Conservation (phyloP, 2,329 filamentous ascomycete species). For the Camptophora hylomeconis region DNA sequence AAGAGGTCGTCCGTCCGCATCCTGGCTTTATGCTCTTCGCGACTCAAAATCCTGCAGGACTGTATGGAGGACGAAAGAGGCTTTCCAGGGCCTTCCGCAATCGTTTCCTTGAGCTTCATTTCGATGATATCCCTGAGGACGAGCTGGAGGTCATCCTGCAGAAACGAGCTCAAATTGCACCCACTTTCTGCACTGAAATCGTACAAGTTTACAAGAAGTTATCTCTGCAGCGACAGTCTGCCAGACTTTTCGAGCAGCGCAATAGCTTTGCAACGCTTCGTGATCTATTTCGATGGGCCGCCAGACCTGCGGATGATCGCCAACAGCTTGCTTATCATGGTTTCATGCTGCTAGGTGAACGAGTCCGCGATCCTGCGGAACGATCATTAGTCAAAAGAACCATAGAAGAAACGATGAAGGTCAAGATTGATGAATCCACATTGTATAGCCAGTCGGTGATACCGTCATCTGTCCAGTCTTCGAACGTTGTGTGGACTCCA, state of each 20-base stretch:
- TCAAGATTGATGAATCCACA: conserved; percentile 58
- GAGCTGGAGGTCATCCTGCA: conserved; percentile 88
- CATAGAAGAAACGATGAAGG: conserved; percentile 83
- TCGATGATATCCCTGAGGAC: conserved; percentile 92
- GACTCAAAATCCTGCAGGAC: conserved; percentile 87
- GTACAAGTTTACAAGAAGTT: conserved; percentile 90
- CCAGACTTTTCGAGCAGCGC: conserved; percentile 87
- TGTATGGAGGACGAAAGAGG: conserved; percentile 90
- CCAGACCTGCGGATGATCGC: conserved; percentile 69
- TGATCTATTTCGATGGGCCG: conserved; percentile 91
- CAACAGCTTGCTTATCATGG: conserved; percentile 85
- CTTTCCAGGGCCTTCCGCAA: conserved; percentile 93
- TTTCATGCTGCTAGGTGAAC: conserved; percentile 90
- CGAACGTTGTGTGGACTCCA: conserved; percentile 72
- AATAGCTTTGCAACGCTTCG: conserved; percentile 92
- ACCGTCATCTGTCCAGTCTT: conserved; percentile 22
- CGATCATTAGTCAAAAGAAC: conserved; percentile 70
- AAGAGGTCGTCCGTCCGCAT: conserved; percentile 83
- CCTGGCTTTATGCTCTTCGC: conserved; percentile 96
- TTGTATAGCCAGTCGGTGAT: conserved; percentile 47
- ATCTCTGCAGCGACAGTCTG: conserved; percentile 77
- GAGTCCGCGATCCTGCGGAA: conserved; percentile 85
- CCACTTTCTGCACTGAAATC: conserved; percentile 81
- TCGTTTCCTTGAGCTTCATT: conserved; percentile 90
- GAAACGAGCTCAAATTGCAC: conserved; percentile 74